phyloP scores from a whole-genome alignment of 306 rosid genomes.

The Dalbergia oliveri region DNA sequence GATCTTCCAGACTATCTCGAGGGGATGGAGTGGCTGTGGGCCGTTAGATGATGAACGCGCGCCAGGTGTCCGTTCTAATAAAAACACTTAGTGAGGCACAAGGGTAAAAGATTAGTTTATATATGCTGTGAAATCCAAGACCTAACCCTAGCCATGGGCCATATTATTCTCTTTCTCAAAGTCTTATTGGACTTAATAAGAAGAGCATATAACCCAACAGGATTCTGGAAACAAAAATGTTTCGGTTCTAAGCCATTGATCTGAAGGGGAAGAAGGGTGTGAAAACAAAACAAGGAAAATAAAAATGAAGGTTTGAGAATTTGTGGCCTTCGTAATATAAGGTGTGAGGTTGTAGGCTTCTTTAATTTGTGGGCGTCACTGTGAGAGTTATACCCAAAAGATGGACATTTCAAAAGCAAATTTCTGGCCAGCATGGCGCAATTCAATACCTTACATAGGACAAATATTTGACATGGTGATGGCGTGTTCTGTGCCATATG shows the following conservation, averaged over 20 bases:
- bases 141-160: too few relatives aligned
- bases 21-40: too few relatives aligned
- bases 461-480: slow-evolving; percentile 36
- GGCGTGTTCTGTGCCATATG: background rate
- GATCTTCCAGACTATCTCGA: too few relatives aligned
- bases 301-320: slow-evolving; percentile 39
- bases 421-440: slow-evolving; percentile 32
- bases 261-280: slow-evolving; percentile 29
- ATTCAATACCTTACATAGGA: slow-evolving; percentile 1
- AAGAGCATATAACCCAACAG: too few relatives aligned
- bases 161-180: too few relatives aligned
- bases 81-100: too few relatives aligned
- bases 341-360: slow-evolving; percentile 41
- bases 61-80: too few relatives aligned
- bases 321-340: slow-evolving; percentile 40
- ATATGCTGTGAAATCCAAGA: too few relatives aligned
- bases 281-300: slow-evolving; percentile 16
- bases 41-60: too few relatives aligned
- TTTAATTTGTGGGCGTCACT: slow-evolving; percentile 38
- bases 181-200: too few relatives aligned
- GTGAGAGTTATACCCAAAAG: slow-evolving; percentile 52
- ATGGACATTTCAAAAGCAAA: slow-evolving; percentile 31
- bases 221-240: slow-evolving; percentile 5
- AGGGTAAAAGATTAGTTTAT: too few relatives aligned
- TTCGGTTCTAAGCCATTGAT: slow-evolving; percentile 82